A percentile compares a stretch with the other conserved stretches of the same genome.
Conservation (phyloP, 441 rosid species). For the Erodium chrysanthum region DNA sequence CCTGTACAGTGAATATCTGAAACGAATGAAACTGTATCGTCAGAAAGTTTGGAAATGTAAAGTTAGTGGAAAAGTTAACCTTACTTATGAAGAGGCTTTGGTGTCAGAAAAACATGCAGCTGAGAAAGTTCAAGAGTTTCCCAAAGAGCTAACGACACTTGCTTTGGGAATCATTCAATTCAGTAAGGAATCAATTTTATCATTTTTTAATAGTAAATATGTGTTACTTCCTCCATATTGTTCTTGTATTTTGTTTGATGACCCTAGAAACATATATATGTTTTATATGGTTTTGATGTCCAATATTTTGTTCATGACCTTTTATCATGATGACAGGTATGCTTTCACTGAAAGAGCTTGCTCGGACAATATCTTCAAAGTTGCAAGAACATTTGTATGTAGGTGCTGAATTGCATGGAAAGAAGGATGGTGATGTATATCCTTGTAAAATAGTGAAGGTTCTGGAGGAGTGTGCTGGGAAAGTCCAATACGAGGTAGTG, state of each 20-base stretch:
- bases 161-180: conserved; percentile 65
- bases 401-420: conserved; percentile 65
- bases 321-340: conserved; percentile 45
- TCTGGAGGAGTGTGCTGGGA: conserved; percentile 30
- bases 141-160: conserved; percentile 58
- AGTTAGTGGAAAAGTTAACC: conserved; percentile 68
- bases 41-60: conserved; percentile 84
- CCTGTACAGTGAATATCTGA: conserved; percentile 73
- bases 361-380: conserved; percentile 48
- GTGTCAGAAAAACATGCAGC: conserved; percentile 63
- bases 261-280: too few relatives aligned
- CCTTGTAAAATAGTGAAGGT: conserved; percentile 61
- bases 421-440: conserved; percentile 36
- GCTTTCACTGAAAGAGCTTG: conserved; percentile 76
- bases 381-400: conserved; percentile 45
- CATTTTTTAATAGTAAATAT: background rate
- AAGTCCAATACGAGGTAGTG: conserved; percentile 48
- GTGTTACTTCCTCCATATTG: background rate
- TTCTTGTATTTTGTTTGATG: background rate
- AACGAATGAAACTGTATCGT: conserved; percentile 65
- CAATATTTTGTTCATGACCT: conserved; percentile 5
- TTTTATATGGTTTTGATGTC: background rate
- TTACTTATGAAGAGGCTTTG: conserved; percentile 94
- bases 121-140: conserved; percentile 69
- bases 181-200: conserved; percentile 41